Evolutionary conservation across 345 rosid genomes (phyloP), one percentile per base, ranked within the genome.

Genomic region (Syzygium grande): DNA sequence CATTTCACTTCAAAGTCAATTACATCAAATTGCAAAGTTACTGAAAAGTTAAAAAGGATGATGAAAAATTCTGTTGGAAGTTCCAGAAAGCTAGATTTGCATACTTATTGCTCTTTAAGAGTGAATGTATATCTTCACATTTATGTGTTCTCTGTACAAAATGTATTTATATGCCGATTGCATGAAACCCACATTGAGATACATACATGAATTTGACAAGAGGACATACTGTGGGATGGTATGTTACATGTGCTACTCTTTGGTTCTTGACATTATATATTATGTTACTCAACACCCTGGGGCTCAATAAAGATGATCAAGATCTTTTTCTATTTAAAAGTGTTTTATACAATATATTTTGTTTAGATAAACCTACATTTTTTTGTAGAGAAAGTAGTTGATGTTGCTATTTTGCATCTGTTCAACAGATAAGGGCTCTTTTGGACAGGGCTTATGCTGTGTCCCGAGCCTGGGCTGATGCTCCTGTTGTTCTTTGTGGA

Each of bases 401-500:
- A 27, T 21, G 55, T 58, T 49, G 87, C 87, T 65, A 58, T 55
- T 68, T 89, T 86, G 65, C 89, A 77, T 90, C 58, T 86, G 85
- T 65, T 84, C 84, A 73, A 89, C 93, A 97, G 99, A 94, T 96
- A 84, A 94, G 99, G 92, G 92, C 86, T 86, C 96, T 97, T 86
- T 89, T 96, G 52, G 97, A 95, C 83, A 93, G 88, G 92, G 97
- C 99, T 85, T 91, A 95, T 90, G 92, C 93, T 84, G 95, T 95
- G 88, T 95, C 99, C 51, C 93, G 91, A 91, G 87, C 88, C 65
- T 97, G 99, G 99, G 91, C 95, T 89, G 91, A 93, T 94, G 96
- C 98, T 29, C 98, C 99, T 84, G 93, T 96, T 90, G 96, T 97
- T 93, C 92, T 97, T 84, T 96, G 99, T 92, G 99, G 99, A 85